These are phyloP conservation scores for Silene conica DNA, from an alignment of 148 eudicot species.

Conservation along the genomic window DNA sequence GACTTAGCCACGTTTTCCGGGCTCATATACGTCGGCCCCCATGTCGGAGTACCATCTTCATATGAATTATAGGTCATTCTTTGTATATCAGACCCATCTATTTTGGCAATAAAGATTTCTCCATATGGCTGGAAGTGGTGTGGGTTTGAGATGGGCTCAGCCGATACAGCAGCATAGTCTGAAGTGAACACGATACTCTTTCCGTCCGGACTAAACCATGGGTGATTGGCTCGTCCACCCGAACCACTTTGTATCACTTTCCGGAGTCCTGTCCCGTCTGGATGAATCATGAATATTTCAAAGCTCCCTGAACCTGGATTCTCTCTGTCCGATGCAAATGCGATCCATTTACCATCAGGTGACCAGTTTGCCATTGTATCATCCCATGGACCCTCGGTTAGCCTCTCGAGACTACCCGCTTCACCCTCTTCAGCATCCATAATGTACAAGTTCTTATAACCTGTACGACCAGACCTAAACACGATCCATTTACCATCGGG, in stretches of 20 bases:
- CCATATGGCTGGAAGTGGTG: constrained; percentile 91
- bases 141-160: constrained; percentile 85
- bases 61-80: constrained; percentile 78
- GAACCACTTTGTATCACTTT: constrained; percentile 65
- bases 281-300: constrained; percentile 62
- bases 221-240: constrained; percentile 74
- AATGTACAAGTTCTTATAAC: constrained; percentile 75
- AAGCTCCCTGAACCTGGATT: constrained; percentile 64
- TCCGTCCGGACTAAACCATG: constrained; percentile 84
- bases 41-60: constrained; percentile 90
- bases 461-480: constrained; percentile 78
- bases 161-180: constrained; percentile 78
- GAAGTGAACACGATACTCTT: constrained; percentile 62
- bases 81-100: constrained; percentile 56
- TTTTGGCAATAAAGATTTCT: constrained; percentile 51
- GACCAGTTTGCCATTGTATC: constrained; percentile 94
- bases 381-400: constrained; percentile 79
- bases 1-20: constrained; percentile 41
- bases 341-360: constrained; percentile 89
- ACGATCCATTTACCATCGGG: constrained; percentile 90
- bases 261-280: constrained; percentile 71
- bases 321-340: constrained; percentile 65
- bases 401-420: constrained; percentile 34
- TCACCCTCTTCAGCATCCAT: constrained; percentile 85
- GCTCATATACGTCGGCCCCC: constrained; percentile 52